Evolutionary conservation across 2,329 filamentous ascomycete species (phyloP).

Genomic region (Westerdykella sp.): DNA sequence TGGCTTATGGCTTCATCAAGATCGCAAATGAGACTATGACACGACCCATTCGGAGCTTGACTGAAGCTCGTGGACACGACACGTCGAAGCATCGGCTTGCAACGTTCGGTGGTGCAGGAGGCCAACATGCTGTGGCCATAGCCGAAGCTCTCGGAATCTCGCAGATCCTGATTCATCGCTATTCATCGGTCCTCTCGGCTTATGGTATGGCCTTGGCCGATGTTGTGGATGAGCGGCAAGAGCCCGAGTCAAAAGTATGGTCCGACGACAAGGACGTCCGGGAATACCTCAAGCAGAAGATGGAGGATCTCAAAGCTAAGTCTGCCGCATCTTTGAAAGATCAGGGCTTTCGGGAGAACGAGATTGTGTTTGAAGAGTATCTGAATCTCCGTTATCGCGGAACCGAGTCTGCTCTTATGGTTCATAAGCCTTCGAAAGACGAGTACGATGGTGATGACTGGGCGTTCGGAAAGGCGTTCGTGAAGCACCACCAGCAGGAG

Average conservation of each 20-base stretch:
- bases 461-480: conserved; percentile 79
- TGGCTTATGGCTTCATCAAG: conserved; percentile 82
- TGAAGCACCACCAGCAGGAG: conserved; percentile 82
- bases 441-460: conserved; percentile 61
- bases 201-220: conserved; percentile 92
- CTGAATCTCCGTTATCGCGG: conserved; percentile 90
- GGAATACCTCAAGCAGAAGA: conserved; percentile 62
- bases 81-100: conserved; percentile 85
- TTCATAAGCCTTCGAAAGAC: conserved; percentile 62
- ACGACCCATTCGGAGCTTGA: conserved; percentile 80
- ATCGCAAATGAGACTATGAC: conserved; percentile 92
- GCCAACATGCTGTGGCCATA: conserved; percentile 88
- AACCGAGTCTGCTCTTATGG: conserved; percentile 87
- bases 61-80: conserved; percentile 87
- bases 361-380: conserved; percentile 83
- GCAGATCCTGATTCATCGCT: conserved; percentile 79
- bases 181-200: conserved; percentile 82
- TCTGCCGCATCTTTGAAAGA: conserved; percentile 61
- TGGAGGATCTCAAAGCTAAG: conserved; percentile 72
- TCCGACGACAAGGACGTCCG: conserved; percentile 53
- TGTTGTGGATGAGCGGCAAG: conserved; percentile 85
- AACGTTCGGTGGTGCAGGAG: conserved; percentile 86
- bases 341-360: conserved; percentile 70
- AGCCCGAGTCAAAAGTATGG: conserved; percentile 60
- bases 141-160: conserved; percentile 76